Percentiles rank a stretch among this genome's conserved stretches.
phyloP scores from a whole-genome alignment of 1,139 yeast genomes.

The Pichia kudriavzevii region DNA sequence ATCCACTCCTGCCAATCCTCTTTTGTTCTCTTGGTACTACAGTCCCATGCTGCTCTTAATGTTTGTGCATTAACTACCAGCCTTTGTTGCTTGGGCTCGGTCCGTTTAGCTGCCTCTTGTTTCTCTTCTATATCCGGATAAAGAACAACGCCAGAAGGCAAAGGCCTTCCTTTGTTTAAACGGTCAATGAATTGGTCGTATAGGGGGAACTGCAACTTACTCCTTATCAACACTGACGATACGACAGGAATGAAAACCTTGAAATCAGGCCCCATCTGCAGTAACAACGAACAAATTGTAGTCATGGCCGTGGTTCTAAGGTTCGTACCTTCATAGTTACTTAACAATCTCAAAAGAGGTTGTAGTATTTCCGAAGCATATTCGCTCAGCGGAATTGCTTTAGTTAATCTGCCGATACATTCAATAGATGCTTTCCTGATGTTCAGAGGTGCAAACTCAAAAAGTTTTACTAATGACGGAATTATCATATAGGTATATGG shows the following conservation, averaged over 20 bases:
- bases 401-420: conserved; percentile 75
- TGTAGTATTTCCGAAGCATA: conserved; percentile 90
- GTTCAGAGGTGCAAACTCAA: conserved; percentile 50
- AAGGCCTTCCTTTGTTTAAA: conserved; percentile 77
- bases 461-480: conserved; percentile 75
- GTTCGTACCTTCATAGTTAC: conserved; percentile 49
- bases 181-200: conserved; percentile 80
- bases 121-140: conserved; percentile 60
- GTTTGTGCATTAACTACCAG: conserved; percentile 75
- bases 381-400: conserved; percentile 67
- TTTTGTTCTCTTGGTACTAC: conserved; percentile 76
- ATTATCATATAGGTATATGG: conserved; percentile 81
- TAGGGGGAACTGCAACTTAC: conserved; percentile 60
- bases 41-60: conserved; percentile 84
- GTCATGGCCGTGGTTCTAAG: conserved; percentile 45
- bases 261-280: conserved; percentile 80
- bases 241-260: conserved; percentile 84
- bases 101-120: conserved; percentile 52
- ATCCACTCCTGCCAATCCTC: conserved; percentile 99
- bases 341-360: conserved; percentile 69
- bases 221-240: conserved; percentile 57
- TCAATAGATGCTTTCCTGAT: conserved; percentile 73
- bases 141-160: conserved; percentile 70
- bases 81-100: conserved; percentile 65
- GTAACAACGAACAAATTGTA: conserved; percentile 67